Evolutionary conservation across 2,329 filamentous ascomycete species (phyloP).

Genomic region (Aspergillus transmontanensis): DNA sequence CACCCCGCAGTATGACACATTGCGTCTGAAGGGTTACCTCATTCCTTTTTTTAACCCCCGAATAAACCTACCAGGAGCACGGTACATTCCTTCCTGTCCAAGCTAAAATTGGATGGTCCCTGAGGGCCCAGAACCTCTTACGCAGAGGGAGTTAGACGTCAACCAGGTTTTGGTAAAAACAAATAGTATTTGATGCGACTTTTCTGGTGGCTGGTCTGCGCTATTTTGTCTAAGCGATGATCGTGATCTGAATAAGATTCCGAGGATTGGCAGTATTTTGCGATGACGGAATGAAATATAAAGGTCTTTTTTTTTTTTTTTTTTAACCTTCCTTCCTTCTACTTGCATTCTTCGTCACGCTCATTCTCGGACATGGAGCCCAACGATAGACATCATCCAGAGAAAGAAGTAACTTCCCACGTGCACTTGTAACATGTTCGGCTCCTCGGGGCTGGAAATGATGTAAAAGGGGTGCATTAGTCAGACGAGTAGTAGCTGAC

Average conservation of each 20-base stretch:
- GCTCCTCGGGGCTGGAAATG: not conserved
- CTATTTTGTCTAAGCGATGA: not conserved
- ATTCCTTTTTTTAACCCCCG: conserved; percentile 1
- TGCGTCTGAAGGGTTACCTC: conserved; percentile 1
- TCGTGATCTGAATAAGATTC: not conserved
- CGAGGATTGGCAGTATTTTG: not conserved
- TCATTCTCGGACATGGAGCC: no score
- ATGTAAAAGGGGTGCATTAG: not conserved
- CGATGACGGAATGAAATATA: not conserved
- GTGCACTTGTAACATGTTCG: not conserved
- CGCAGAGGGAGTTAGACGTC: not conserved
- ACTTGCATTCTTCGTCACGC: not conserved
- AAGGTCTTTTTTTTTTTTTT: not conserved
- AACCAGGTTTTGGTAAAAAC: not conserved
- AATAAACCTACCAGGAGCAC: not conserved
- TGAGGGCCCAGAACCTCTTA: conserved; percentile 25
- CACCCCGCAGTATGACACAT: conserved; percentile 5
- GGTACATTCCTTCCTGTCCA: not conserved
- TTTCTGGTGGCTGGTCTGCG: conserved; percentile 7
- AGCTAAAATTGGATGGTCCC: conserved; percentile 16
- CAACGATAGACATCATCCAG: not conserved
- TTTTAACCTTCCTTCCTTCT: not conserved
- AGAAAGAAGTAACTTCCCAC: not conserved
- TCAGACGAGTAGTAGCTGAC: not conserved
- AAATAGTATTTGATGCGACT: not conserved